A percentile compares a stretch with the other conserved stretches of the same genome.
phyloP scores from a whole-genome alignment of 2,329 filamentous ascomycete genomes.

The Zymoseptoria crescenta region DNA sequence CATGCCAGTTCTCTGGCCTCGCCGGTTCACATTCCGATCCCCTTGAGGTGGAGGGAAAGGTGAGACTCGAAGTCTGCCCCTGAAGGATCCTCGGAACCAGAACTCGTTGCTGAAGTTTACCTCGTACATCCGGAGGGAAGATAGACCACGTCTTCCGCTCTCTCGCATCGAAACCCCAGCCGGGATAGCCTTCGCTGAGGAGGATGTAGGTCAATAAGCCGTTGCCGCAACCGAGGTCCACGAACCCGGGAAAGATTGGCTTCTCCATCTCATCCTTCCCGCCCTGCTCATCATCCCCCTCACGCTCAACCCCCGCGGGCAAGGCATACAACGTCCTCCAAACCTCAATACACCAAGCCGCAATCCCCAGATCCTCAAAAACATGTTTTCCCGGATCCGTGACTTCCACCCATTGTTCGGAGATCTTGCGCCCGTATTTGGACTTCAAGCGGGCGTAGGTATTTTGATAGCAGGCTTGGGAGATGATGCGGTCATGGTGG shows the following conservation, averaged over 20 bases:
- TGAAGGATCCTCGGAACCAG: slow-evolving; percentile 49
- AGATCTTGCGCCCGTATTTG: slow-evolving; percentile 64
- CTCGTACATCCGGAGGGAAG: slow-evolving; percentile 49
- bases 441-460: slow-evolving; percentile 74
- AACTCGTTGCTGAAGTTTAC: slow-evolving; percentile 50
- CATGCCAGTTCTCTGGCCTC: slow-evolving; percentile 28
- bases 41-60: neutral
- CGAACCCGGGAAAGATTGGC: slow-evolving; percentile 69
- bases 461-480: slow-evolving; percentile 69
- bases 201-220: slow-evolving; percentile 82
- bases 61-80: neutral
- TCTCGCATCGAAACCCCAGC: slow-evolving; percentile 91
- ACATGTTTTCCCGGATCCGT: slow-evolving; percentile 89
- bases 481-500: slow-evolving; percentile 72
- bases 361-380: slow-evolving; percentile 87
- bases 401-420: slow-evolving; percentile 71
- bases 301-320: slow-evolving; percentile 1
- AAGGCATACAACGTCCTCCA: slow-evolving; percentile 73
- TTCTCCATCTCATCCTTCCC: slow-evolving; percentile 10
- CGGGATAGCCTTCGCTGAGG: slow-evolving; percentile 67
- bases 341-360: slow-evolving; percentile 84
- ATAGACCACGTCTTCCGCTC: slow-evolving; percentile 73
- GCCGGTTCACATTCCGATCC: neutral
- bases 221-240: slow-evolving; percentile 94
- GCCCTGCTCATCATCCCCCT: neutral